phyloP scores from a whole-genome alignment of 768 basidiomycete genomes.

The Suillus subluteus region DNA sequence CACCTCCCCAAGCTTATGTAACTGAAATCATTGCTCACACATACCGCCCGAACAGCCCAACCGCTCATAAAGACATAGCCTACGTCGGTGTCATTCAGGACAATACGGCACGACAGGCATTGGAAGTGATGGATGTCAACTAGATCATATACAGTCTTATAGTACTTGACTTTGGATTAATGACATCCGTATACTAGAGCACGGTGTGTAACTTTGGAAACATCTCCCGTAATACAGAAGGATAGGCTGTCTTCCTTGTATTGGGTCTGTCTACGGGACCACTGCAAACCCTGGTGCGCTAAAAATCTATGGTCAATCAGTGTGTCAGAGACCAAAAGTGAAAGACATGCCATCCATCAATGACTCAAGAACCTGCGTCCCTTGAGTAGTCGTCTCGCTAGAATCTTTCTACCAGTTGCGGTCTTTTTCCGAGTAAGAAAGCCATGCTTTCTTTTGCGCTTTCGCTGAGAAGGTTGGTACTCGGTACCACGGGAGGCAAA shows the following conservation, averaged over 20 bases:
- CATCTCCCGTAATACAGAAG: background rate
- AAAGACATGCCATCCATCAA: conserved; percentile 41
- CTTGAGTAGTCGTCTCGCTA: conserved; percentile 71
- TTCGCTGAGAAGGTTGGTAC: conserved; percentile 95
- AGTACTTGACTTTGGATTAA: background rate
- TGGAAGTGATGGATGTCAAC: conserved; percentile 1
- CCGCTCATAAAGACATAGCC: background rate
- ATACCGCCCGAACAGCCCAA: conserved; percentile 1
- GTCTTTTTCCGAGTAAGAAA: conserved; percentile 80
- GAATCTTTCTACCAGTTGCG: conserved; percentile 70
- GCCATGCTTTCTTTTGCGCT: conserved; percentile 90
- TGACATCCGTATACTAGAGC: background rate
- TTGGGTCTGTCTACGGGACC: background rate
- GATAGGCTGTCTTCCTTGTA: background rate
- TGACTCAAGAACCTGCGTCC: conserved; percentile 83
- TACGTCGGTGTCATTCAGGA: background rate
- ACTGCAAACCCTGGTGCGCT: background rate
- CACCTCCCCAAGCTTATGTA: conserved; percentile 55
- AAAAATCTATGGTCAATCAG: background rate
- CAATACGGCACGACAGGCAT: background rate
- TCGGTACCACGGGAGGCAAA: conserved; percentile 79
- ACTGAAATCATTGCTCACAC: background rate
- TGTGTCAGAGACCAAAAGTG: background rate
- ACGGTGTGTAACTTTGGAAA: background rate
- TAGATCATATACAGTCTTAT: background rate